These are phyloP conservation scores for Solidago caesia DNA, from an alignment of 129 eudicot species.

Conservation along the genomic window DNA sequence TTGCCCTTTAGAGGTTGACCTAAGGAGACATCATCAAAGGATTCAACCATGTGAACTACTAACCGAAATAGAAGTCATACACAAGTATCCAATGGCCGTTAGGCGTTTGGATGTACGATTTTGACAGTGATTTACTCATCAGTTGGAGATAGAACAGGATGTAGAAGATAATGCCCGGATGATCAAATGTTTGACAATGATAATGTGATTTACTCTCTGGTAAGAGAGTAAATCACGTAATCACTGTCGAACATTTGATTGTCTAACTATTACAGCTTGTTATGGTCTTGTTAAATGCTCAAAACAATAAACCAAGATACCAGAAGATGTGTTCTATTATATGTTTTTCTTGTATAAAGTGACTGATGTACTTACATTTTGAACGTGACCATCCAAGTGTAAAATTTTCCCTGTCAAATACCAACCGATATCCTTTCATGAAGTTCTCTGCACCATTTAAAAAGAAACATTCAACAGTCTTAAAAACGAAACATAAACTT, in stretches of 20 bases:
- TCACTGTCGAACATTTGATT: too few relatives aligned
- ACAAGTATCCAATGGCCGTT: background rate
- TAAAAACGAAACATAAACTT: slow-evolving; percentile 6
- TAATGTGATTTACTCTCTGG: too few relatives aligned
- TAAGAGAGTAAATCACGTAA: too few relatives aligned
- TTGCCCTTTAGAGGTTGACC: slow-evolving; percentile 58
- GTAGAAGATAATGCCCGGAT: background rate
- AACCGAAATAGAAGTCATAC: background rate
- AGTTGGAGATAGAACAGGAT: background rate
- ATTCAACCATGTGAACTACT: background rate
- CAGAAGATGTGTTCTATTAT: background rate
- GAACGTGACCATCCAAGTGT: slow-evolving; percentile 93
- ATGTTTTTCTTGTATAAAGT: slow-evolving; percentile 2
- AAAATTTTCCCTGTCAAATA: slow-evolving; percentile 82
- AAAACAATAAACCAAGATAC: slow-evolving; percentile 7
- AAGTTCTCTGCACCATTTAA: slow-evolving; percentile 71
- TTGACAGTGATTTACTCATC: background rate
- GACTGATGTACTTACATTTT: slow-evolving; percentile 63
- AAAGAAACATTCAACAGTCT: background rate
- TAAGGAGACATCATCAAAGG: slow-evolving; percentile 25
- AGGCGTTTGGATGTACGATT: background rate
- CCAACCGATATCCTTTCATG: slow-evolving; percentile 93
- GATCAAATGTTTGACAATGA: background rate
- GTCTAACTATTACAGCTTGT: background rate
- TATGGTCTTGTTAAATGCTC: slow-evolving; percentile 4